Evolutionary conservation across 495 filamentous ascomycete genomes (phyloP).

Genomic region (Pyronema omphalodes): DNA sequence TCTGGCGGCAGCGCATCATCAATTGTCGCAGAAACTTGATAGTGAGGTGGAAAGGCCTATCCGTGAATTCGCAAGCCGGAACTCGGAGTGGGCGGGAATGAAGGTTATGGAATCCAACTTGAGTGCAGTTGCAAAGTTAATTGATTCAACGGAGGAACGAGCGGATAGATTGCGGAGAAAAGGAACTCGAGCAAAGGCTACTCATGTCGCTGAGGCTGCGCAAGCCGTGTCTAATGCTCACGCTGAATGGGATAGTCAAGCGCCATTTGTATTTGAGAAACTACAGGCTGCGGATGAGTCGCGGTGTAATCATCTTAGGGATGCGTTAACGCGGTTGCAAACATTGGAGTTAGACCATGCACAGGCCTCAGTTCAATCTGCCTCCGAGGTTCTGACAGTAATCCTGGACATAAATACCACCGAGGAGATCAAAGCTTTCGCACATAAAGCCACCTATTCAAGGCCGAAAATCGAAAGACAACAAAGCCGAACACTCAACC

Average conservation of each 20-base stretch:
- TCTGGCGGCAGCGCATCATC: slow-evolving; percentile 67
- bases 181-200: slow-evolving; percentile 57
- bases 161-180: slow-evolving; percentile 69
- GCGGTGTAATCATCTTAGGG: slow-evolving; percentile 76
- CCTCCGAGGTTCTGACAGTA: slow-evolving; percentile 65
- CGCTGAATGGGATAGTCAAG: slow-evolving; percentile 85
- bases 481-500: slow-evolving; percentile 28
- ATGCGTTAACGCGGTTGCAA: slow-evolving; percentile 78
- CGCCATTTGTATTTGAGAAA: slow-evolving; percentile 87
- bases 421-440: slow-evolving; percentile 80
- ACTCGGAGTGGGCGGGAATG: slow-evolving; percentile 68
- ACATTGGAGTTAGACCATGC: slow-evolving; percentile 86
- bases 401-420: slow-evolving; percentile 75
- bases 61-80: slow-evolving; percentile 48
- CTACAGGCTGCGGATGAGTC: slow-evolving; percentile 83
- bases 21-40: slow-evolving; percentile 69
- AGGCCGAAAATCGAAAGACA: slow-evolving; percentile 21
- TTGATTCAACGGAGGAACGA: slow-evolving; percentile 71
- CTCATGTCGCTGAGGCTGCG: slow-evolving; percentile 60
- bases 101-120: slow-evolving; percentile 68
- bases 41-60: slow-evolving; percentile 78
- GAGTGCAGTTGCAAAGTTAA: slow-evolving; percentile 56
- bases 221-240: slow-evolving; percentile 56
- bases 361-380: slow-evolving; percentile 52
- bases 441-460: slow-evolving; percentile 31